Percentiles rank a stretch among this genome's conserved stretches.
Conservation (phyloP, 23 red algal genomes). For the Gracilaria domingensis region DNA sequence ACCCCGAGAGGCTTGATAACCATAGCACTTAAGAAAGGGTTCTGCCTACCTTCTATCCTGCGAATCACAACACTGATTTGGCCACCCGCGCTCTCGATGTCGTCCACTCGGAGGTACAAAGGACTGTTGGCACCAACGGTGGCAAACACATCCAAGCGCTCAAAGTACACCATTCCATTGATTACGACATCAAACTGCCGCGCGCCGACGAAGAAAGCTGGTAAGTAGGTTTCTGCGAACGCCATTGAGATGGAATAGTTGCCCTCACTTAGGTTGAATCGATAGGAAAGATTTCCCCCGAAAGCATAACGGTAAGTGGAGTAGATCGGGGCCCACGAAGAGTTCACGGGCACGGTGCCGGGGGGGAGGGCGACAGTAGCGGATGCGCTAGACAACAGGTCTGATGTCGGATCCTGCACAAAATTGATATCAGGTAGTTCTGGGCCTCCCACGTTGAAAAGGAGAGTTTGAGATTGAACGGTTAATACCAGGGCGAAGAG, state of each 20-base stretch:
- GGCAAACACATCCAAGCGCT: slow-evolving; percentile 49
- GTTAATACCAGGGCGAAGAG: not conserved
- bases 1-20: slow-evolving; percentile 1
- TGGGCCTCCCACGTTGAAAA: slow-evolving; percentile 4
- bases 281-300: slow-evolving; percentile 49
- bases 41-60: slow-evolving; percentile 43
- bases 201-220: not conserved
- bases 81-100: not conserved
- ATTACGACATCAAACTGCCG: slow-evolving; percentile 67
- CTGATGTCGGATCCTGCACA: not conserved
- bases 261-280: slow-evolving; percentile 39
- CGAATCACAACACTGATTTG: slow-evolving; percentile 5
- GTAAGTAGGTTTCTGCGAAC: slow-evolving; percentile 54
- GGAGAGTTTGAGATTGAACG: not conserved
- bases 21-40: slow-evolving; percentile 49
- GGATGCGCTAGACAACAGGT: slow-evolving; percentile 3
- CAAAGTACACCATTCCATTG: slow-evolving; percentile 21
- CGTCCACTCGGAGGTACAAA: slow-evolving; percentile 21
- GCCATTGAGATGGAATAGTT: slow-evolving; percentile 33
- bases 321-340: slow-evolving; percentile 53
- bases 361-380: not conserved
- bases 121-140: slow-evolving; percentile 38
- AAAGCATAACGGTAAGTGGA: slow-evolving; percentile 47
- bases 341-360: not conserved
- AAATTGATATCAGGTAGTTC: slow-evolving; percentile 1